Evolutionary conservation across 306 rosid genomes (phyloP).

Genomic region (Acacia confusa): DNA sequence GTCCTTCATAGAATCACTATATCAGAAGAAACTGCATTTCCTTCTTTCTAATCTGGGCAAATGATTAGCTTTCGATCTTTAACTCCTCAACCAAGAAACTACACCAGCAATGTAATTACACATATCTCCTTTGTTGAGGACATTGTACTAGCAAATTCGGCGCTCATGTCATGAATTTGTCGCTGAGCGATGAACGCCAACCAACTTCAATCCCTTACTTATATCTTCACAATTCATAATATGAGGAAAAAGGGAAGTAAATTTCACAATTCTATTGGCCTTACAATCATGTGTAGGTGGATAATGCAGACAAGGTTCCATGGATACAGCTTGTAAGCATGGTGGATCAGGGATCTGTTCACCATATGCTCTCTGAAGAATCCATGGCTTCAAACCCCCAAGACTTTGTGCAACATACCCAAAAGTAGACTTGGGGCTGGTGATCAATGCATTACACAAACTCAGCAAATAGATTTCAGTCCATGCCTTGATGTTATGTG

Average conservation of each 20-base stretch:
- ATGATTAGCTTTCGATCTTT: background rate
- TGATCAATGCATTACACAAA: conserved; percentile 63
- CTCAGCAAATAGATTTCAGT: conserved; percentile 70
- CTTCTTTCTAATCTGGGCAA: background rate
- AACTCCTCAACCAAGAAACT: background rate
- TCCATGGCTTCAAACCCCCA: conserved; percentile 79
- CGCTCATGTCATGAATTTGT: background rate
- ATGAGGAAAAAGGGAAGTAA: conserved; percentile 52
- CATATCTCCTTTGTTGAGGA: background rate
- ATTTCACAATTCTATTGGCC: conserved; percentile 48
- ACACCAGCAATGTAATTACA: background rate
- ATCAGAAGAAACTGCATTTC: background rate
- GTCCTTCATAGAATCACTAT: background rate
- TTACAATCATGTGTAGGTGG: conserved; percentile 72
- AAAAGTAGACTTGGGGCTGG: conserved; percentile 73
- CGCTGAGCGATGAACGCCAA: conserved; percentile 23
- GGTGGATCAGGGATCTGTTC: conserved; percentile 58
- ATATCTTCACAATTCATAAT: conserved; percentile 73
- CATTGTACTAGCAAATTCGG: background rate
- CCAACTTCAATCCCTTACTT: conserved; percentile 63
- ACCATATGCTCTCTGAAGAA: conserved; percentile 55
- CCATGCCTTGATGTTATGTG: conserved; percentile 65
- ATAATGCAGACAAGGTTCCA: conserved; percentile 31
- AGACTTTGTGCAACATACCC: conserved; percentile 70
- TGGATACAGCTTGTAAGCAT: conserved; percentile 61